Base-by-base conservation (phyloP, 208 protist species). In the Acanthamoeba healyi region DNA sequence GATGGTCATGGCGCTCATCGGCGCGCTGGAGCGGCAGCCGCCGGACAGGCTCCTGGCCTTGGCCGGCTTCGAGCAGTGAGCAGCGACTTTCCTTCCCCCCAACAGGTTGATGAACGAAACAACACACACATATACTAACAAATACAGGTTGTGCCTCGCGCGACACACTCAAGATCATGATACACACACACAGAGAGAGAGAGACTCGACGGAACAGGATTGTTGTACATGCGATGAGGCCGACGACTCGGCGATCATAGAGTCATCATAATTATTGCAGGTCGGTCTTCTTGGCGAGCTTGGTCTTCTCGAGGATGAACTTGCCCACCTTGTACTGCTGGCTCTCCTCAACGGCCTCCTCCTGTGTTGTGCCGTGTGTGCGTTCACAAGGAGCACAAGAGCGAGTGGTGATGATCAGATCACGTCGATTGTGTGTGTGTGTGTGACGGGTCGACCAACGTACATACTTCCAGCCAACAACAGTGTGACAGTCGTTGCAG, bases 321-420 rank as follows among this genome's bases (percentile, higher is more conserved):
- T 96, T 96, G 61, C 95, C 95, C 46, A 93, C 95, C 79, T 96
- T 96, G 82, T 95, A 96, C 44, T 96, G 94, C 89, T 96, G 93
- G 29, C 46, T 84, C 67, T 96, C 95, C 12, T 95, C 93, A 29
- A 94, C 90, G 22, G 95, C 92, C 54, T 93, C 90, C 61, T 95
- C 86, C 95, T 96, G 7, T 24, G 26, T 29, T 58, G n/a, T 4
- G 24, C 29, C n/a, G n/a, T n/a, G n/a, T n/a, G n/a, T n/a, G 29
- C 12, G 34, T n/a, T 4, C 38, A 86, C 38, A 86, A 86, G 56
- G 6, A 86, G 32, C 26, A 6, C 26, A 26, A 46, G 22, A 15
- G 29, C 15, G 6, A n/a, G n/a, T n/a, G n/a, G n/a, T n/a, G n/a
- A 77, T 74, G 36, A 84, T 46, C 70, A 56, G 19, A 40, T 40